phyloP scores from a whole-genome alignment of 139 green algal genomes.

The Tetradesmus lagerheimii region DNA sequence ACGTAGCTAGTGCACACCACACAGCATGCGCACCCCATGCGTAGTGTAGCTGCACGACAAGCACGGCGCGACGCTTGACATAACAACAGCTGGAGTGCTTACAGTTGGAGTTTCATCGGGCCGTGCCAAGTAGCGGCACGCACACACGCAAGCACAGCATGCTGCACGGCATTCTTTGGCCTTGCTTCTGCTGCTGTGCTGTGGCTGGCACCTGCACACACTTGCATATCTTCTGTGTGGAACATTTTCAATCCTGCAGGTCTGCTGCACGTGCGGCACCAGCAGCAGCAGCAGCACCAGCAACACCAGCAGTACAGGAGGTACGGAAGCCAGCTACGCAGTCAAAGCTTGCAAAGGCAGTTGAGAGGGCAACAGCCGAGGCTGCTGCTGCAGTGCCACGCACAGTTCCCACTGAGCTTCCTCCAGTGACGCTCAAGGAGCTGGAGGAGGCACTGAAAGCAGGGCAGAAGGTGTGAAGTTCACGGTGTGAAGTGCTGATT shows the following conservation, averaged over 20 bases:
- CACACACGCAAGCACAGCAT: too few species aligned
- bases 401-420: constrained; percentile 17
- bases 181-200: background rate
- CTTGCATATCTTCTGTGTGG: background rate
- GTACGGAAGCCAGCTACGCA: background rate
- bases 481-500: background rate
- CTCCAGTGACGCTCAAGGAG: constrained; percentile 26
- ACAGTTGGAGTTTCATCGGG: too few species aligned
- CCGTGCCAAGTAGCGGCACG: too few species aligned
- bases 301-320: background rate
- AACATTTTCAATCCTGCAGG: background rate
- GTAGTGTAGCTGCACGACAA: too few species aligned
- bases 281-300: constrained; percentile 16
- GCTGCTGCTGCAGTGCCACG: background rate
- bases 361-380: background rate
- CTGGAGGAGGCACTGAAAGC: constrained; percentile 33
- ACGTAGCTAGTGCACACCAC: background rate
- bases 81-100: too few species aligned
- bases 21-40: too few species aligned
- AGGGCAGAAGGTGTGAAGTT: constrained; percentile 3
- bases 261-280: background rate
- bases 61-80: too few species aligned
- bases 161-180: background rate
- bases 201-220: background rate
- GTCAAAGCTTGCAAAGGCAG: constrained; percentile 33